Evolutionary conservation across 106 monocot genomes (phyloP).

Genomic region (Allium cepa): DNA sequence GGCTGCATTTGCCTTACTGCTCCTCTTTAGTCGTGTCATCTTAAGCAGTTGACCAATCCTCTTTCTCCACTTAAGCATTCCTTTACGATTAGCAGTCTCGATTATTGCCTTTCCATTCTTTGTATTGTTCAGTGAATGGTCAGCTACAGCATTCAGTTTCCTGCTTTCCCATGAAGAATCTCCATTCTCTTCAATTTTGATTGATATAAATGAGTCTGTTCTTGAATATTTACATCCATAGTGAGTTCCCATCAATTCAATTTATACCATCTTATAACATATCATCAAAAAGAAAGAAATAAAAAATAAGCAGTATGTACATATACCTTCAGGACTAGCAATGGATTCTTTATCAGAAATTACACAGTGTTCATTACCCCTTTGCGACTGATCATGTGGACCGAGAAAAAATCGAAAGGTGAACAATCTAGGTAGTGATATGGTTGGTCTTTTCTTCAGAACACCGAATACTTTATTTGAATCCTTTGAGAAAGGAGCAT

Average conservation of each 20-base stretch:
- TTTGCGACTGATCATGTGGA: conserved; percentile 22
- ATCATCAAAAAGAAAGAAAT: too few relatives aligned
- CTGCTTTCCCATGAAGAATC: conserved; percentile 11
- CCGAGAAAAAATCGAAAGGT: conserved; percentile 50
- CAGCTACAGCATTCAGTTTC: not conserved
- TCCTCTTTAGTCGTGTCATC: conserved; percentile 15
- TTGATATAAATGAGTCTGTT: conserved; percentile 21
- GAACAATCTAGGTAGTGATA: conserved; percentile 42
- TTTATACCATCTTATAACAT: too few relatives aligned
- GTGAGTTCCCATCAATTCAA: too few relatives aligned
- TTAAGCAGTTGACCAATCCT: conserved; percentile 13
- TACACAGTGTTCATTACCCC: not conserved
- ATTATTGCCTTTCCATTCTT: not conserved
- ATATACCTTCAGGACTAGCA: conserved; percentile 53
- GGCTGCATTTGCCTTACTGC: conserved; percentile 2
- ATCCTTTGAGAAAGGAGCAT: conserved; percentile 4
- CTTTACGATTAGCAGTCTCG: conserved; percentile 1
- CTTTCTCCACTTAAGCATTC: conserved; percentile 9
- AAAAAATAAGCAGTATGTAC: not conserved
- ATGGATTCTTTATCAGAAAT: conserved; percentile 29
- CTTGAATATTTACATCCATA: not conserved
- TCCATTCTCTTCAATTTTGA: conserved; percentile 15
- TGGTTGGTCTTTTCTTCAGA: conserved; percentile 20
- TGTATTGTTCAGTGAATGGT: not conserved
- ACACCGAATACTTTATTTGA: conserved; percentile 11